Evolutionary conservation across 2,329 filamentous ascomycete genomes (phyloP).

Genomic region (Trichoderma koningii): DNA sequence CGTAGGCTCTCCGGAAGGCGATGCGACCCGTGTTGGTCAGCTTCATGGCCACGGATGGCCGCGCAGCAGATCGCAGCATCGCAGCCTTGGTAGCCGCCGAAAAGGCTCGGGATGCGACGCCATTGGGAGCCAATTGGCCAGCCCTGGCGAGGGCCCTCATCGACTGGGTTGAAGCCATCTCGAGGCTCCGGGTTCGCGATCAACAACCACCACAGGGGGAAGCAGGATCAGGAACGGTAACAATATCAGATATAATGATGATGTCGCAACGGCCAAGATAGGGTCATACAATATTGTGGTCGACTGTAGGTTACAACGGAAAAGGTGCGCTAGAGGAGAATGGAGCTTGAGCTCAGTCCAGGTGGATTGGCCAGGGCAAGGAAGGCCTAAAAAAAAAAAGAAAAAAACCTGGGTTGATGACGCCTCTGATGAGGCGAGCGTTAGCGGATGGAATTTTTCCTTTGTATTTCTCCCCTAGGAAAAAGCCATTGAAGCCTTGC

Average conservation of each 20-base stretch:
- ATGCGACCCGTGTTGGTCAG: slow-evolving; percentile 43
- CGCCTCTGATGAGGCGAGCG: slow-evolving; percentile 6
- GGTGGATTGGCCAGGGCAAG: slow-evolving; percentile 20
- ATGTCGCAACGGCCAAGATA: background rate
- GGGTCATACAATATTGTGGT: background rate
- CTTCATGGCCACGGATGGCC: slow-evolving; percentile 41
- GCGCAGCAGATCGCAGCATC: slow-evolving; percentile 31
- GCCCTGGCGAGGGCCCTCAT: slow-evolving; percentile 42
- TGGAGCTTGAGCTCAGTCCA: slow-evolving; percentile 19
- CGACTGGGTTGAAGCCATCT: slow-evolving; percentile 52
- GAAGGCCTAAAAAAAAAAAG: slow-evolving; percentile 20
- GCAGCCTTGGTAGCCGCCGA: slow-evolving; percentile 38
- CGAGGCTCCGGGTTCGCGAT: slow-evolving; percentile 19
- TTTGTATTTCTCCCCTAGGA: slow-evolving; percentile 7
- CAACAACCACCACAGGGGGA: slow-evolving; percentile 8
- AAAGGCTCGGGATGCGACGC: slow-evolving; percentile 40
- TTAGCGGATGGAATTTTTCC: slow-evolving; percentile 23
- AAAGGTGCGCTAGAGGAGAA: slow-evolving; percentile 10
- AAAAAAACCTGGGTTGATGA: slow-evolving; percentile 24
- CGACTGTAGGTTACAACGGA: slow-evolving; percentile 10
- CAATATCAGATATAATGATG: background rate
- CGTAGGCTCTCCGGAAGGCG: slow-evolving; percentile 50
- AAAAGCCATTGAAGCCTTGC: slow-evolving; percentile 9
- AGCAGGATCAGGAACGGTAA: background rate
- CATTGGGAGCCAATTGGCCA: slow-evolving; percentile 36